Evolutionary conservation across 495 filamentous ascomycete species (phyloP), one percentile per base, ranked within the genome.

Genomic region (Aspergillus baeticus): DNA sequence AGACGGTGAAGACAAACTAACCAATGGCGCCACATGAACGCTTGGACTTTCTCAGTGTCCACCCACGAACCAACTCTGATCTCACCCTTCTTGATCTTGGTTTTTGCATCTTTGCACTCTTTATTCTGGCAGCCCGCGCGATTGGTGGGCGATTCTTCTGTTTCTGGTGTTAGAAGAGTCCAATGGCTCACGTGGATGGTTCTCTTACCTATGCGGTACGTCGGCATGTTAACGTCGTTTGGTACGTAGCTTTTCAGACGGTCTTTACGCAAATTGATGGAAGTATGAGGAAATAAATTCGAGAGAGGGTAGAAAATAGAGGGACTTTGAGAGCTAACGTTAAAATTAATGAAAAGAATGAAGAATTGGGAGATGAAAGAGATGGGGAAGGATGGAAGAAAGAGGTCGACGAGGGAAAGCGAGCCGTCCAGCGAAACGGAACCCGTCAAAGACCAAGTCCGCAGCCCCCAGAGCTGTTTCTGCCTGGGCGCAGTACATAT

Each of bases 21-120:
- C 91, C 91, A 96, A 68, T 96, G 91, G 54, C 84, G 81, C 83
- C 84, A 96, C 43, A 65, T 63, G 78, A 80, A 94, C 54, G 73
- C 69, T 48, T 79, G 75, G 38, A 75, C 64, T 6, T 64, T 69
- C 0, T 76, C 58, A 22, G 81, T 74, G 11, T 81, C 77, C 42
- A 94, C 75, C 77, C 84, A 87, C 41, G 76, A 76, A 23, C 88
- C 92, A 26, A 87, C 77, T 13, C 91, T 86, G 6, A 96, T 66
- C 50, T 87, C 82, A 44, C 84, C 89, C 71, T 94, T 94, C 5
- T 42, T n/a, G 62, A 96, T 90, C 67, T 94, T 93, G 55, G 76
- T 58, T 6, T 70, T 72, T 14, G 62, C 61, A 1, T 84, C 72
- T 64, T 88, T 88, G 77, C 89, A 93, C 56, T 82, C 78, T 17